Evolutionary conservation across 2,329 filamentous ascomycete genomes (phyloP).

Genomic region (Fusarium chlamydosporum): DNA sequence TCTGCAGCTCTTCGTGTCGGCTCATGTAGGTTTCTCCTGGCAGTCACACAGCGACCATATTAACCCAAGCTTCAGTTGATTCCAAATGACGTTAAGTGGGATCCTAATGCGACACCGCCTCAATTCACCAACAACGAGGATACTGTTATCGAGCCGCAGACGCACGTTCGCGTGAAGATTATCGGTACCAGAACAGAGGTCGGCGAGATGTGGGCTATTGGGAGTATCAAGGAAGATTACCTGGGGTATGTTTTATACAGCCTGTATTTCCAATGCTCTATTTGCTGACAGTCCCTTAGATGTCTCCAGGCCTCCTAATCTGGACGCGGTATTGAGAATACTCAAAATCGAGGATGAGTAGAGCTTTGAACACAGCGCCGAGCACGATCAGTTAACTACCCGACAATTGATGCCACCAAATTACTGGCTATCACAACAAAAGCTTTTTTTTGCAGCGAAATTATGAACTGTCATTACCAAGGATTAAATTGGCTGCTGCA

Average conservation of each 20-base stretch:
- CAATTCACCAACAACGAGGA: slow-evolving; percentile 97
- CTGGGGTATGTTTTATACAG: slow-evolving; percentile 66
- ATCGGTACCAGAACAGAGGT: slow-evolving; percentile 95
- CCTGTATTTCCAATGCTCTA: background rate
- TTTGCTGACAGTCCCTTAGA: slow-evolving; percentile 43
- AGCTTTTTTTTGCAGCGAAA: slow-evolving; percentile 12
- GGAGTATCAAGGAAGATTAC: slow-evolving; percentile 92
- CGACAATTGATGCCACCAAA: slow-evolving; percentile 8
- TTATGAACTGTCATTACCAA: slow-evolving; percentile 6
- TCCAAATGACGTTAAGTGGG: slow-evolving; percentile 91
- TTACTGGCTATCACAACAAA: slow-evolving; percentile 9
- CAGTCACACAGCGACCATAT: slow-evolving; percentile 1
- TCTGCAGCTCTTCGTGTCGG: slow-evolving; percentile 82
- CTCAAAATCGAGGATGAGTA: slow-evolving; percentile 28
- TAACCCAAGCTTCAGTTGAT: slow-evolving; percentile 75
- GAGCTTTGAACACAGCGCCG: slow-evolving; percentile 14
- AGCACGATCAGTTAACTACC: slow-evolving; percentile 3
- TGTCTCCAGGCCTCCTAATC: slow-evolving; percentile 51
- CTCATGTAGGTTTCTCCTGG: slow-evolving; percentile 73
- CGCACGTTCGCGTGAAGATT: slow-evolving; percentile 93
- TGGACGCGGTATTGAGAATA: slow-evolving; percentile 34
- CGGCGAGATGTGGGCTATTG: slow-evolving; percentile 95
- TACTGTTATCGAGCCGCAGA: slow-evolving; percentile 92
- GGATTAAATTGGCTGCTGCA: slow-evolving; percentile 1
- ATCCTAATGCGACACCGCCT: slow-evolving; percentile 95